Conservation (phyloP, 2,329 filamentous ascomycete species). For the Scedosporium minutisporum region DNA sequence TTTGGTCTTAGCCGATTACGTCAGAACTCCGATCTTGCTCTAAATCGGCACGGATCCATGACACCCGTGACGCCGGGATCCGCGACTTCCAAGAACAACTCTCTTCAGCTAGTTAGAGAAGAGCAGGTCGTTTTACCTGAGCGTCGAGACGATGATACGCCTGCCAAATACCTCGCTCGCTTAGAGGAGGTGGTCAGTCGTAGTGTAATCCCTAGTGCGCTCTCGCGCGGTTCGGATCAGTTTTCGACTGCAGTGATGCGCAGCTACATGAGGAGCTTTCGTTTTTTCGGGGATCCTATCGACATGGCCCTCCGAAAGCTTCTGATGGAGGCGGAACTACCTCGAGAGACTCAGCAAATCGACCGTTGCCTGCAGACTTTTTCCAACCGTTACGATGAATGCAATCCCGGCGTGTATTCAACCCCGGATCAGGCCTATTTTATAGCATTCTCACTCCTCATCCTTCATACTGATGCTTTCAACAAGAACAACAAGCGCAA, state of each 20-base stretch:
- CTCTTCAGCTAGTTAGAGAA: slow-evolving; percentile 67
- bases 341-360: slow-evolving; percentile 96
- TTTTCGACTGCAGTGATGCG: slow-evolving; percentile 78
- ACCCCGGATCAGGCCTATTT: slow-evolving; percentile 95
- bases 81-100: slow-evolving; percentile 69
- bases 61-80: slow-evolving; percentile 61
- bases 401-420: slow-evolving; percentile 91
- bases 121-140: slow-evolving; percentile 58
- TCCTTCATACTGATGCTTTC: slow-evolving; percentile 97
- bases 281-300: slow-evolving; percentile 93
- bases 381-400: slow-evolving; percentile 94
- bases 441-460: slow-evolving; percentile 91
- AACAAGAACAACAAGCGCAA: slow-evolving; percentile 99
- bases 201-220: slow-evolving; percentile 71
- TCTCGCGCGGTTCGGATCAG: slow-evolving; percentile 77
- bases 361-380: slow-evolving; percentile 90
- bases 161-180: slow-evolving; percentile 77
- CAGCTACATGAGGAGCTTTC: slow-evolving; percentile 91
- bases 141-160: slow-evolving; percentile 77
- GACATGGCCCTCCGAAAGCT: slow-evolving; percentile 96
- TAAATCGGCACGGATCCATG: slow-evolving; percentile 56
- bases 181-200: slow-evolving; percentile 73
- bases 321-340: slow-evolving; percentile 90
- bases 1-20: slow-evolving; percentile 70
- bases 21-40: slow-evolving; percentile 66